These are phyloP conservation scores for Phytopythium chamaehyphon DNA, from an alignment of 352 stramenopile species.

Conservation along the genomic window DNA sequence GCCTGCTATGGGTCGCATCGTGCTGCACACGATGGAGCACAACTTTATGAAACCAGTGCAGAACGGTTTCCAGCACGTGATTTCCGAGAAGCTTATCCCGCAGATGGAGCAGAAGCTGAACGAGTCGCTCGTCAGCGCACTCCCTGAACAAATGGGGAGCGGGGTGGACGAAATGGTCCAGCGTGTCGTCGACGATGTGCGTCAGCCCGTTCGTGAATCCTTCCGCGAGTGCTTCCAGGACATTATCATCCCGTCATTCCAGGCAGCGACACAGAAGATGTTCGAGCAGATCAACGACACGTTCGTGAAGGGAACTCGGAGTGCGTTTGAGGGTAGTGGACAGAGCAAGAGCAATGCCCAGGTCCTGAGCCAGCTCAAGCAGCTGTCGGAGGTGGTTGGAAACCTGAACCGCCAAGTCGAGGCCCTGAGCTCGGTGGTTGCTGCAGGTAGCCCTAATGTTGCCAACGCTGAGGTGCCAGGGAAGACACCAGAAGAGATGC, in stretches of 20 bases:
- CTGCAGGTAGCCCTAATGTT: conserved; percentile 14
- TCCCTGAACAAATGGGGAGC: conserved; percentile 59
- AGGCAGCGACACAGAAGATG: conserved; percentile 86
- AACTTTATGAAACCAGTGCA: conserved; percentile 87
- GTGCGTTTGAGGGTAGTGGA: conserved; percentile 52
- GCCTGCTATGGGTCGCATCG: conserved; percentile 80
- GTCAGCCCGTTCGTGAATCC: conserved; percentile 73
- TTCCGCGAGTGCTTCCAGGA: conserved; percentile 85
- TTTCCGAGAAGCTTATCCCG: conserved; percentile 64
- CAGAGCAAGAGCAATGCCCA: conserved; percentile 55
- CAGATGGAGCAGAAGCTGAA: conserved; percentile 72
- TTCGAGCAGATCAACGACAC: conserved; percentile 87
- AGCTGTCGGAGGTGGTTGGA: conserved; percentile 61
- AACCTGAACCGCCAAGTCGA: conserved; percentile 62
- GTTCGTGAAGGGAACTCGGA: conserved; percentile 68
- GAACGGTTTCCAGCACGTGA: conserved; percentile 72
- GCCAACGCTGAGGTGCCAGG: conserved; percentile 11
- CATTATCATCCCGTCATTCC: conserved; percentile 85
- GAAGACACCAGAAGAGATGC: conserved; percentile 40
- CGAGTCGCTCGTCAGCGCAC: conserved; percentile 44
- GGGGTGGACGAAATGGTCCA: conserved; percentile 71
- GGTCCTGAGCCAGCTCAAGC: conserved; percentile 52
- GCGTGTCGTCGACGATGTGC: conserved; percentile 73
- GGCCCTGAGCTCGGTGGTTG: conserved; percentile 29
- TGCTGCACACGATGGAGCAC: conserved; percentile 87